These are phyloP conservation scores for Conoideocrella luteorostrata DNA, from an alignment of 2,329 filamentous ascomycete genomes.

Conservation along the genomic window DNA sequence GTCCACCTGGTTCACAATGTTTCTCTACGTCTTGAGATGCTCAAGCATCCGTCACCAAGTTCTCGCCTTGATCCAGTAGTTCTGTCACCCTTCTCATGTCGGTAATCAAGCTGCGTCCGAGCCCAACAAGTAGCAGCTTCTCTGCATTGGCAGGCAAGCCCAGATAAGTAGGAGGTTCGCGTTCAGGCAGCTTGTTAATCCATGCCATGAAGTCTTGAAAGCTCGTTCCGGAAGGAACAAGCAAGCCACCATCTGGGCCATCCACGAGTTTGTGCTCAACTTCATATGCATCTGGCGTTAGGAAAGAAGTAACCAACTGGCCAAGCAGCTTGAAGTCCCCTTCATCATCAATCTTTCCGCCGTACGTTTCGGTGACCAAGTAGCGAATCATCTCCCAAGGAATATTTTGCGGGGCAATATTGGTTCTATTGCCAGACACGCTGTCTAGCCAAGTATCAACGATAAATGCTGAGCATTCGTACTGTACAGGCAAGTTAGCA, in stretches of 20 bases:
- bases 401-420: conserved; percentile 87
- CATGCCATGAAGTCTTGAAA: conserved; percentile 83
- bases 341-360: conserved; percentile 93
- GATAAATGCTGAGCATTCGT: conserved; percentile 94
- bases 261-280: conserved; percentile 85
- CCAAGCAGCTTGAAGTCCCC: conserved; percentile 71
- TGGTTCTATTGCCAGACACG: conserved; percentile 77
- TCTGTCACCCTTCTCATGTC: conserved; percentile 82
- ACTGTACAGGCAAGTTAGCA: conserved; percentile 45
- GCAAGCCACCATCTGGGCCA: conserved; percentile 54
- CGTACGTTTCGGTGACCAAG: conserved; percentile 89
- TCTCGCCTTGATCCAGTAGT: conserved; percentile 88
- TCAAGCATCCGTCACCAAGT: conserved; percentile 63
- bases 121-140: conserved; percentile 84
- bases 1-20: too few relatives aligned
- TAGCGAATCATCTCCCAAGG: conserved; percentile 95
- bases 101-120: conserved; percentile 76
- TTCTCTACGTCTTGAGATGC: not conserved
- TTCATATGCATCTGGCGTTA: conserved; percentile 87
- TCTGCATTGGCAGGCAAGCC: conserved; percentile 93
- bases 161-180: conserved; percentile 91
- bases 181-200: conserved; percentile 87
- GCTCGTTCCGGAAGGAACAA: conserved; percentile 72
- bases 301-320: conserved; percentile 66
- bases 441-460: conserved; percentile 91